Base-by-base conservation (phyloP, 2,329 filamentous ascomycete genomes). In the Cytospora piceae region DNA sequence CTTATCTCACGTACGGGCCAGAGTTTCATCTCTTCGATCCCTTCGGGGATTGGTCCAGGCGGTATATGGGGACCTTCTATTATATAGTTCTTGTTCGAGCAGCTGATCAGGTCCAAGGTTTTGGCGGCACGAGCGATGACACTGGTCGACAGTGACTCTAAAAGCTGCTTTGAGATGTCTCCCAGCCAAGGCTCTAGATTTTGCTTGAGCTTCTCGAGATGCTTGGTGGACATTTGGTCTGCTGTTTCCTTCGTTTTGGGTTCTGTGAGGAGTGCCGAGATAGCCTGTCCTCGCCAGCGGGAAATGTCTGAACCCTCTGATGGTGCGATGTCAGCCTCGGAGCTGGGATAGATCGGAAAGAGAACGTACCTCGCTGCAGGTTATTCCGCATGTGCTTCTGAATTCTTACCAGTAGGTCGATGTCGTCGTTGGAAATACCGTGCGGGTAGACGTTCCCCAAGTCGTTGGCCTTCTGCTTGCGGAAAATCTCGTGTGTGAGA, bases 401-500 rank as follows among this genome's bases (percentile, higher is more conserved):
- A 7, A 55, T 11, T n/a, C 32, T 27, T 15, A 32, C 53, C 14
- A 37, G 14, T 7, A n/a, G 6, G 20, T 55, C n/a, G 15, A 55
- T n/a, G 8, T 55, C 29, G 1, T n/a, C n/a, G 20, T 55, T 27
- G 9, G 14, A 4, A n/a, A 55, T 14, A 32, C 53, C 53, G 32
- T 55, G 53, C n/a, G 53, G 53, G n/a, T 55, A 55, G 27, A 34
- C 15, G 29, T 55, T 27, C 17, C 53, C 53, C 29, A 15, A 32
- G 5, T 55, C 27, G 9, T 29, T 20, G 29, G 53, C 32, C 27
- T 32, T 34, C 20, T 55, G 4, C 17, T 14, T 11, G 6, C 53
- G 53, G 53, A 55, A 55, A 15, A 55, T 20, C 17, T 55, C 53
- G n/a, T 55, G 20, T 9, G 53, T 55, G 29, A 55, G 53, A n/a